Evolutionary conservation across 2,329 filamentous ascomycete species (phyloP), one percentile per base, ranked within the genome.

Genomic region (Neofusicoccum umdonicola): DNA sequence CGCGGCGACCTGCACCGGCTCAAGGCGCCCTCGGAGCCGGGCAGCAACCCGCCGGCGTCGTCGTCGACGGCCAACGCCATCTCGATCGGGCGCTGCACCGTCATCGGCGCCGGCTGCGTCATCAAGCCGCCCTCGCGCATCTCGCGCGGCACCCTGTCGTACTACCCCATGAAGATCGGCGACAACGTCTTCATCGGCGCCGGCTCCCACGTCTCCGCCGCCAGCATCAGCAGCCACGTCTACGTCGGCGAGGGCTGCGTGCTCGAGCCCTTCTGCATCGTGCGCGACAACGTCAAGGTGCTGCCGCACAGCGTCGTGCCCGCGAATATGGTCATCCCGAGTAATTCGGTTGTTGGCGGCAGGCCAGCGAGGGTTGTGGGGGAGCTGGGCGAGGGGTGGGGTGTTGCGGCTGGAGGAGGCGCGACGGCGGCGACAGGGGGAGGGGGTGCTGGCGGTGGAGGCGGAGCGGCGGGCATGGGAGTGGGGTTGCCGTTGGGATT

Each of bases 281-380:
- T 98, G 74, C 97, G 97, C 77, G 95, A 98, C 76, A 96, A 92
- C 73, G 92, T 96, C 54, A 90, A 90, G 76, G 87, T 99, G 45
- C 79, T 98, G 69, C 92, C 97, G 66, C 90, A 90, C 35, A 87
- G 91, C 0, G 89, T 97, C 3, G 86, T 99, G 5, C 91, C 95
- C 2, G 83, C 90, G 0, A 90, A 92, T 66, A 96, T 96, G 88
- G 92, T 98, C 27, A 90, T 98, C 63, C 93, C 94, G 1, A 93
- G 92, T 73, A 96, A 95, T 75, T 93, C 89, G 63, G 87, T 98
- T 63, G 93, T 99, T n/a, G 94, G 89, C 47, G 71, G 74, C 5
- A 68, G 73, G 61, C 86, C 86, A 82, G 62, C 80, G 64, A 15
- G 78, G 72, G 69, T 83, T 70, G 62, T 79, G 65, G 62, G 83